A percentile compares a stretch with the other conserved stretches of the same genome.
Evolutionary conservation across 2,329 filamentous ascomycete genomes (phyloP).

Genomic region (Aureobasidium uvarum): DNA sequence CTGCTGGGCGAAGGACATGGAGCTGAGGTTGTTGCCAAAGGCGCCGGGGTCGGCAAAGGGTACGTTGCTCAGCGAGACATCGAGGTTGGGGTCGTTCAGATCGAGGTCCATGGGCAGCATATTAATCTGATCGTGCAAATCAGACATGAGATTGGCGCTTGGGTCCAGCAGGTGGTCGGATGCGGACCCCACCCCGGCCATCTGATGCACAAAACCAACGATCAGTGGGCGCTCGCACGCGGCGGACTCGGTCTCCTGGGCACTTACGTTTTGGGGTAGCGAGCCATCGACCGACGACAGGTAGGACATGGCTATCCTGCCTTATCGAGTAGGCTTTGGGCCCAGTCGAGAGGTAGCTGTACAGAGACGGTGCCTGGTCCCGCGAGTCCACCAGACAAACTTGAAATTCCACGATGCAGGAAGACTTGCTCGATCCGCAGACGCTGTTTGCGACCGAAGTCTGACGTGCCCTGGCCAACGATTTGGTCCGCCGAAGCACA

Average conservation of each 20-base stretch:
- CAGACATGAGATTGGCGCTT: conserved; percentile 41
- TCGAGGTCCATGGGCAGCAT: conserved; percentile 50
- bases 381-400: background rate
- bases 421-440: conserved; percentile 23
- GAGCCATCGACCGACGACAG: conserved; percentile 22
- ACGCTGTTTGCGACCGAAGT: conserved; percentile 8
- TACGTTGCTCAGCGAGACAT: conserved; percentile 33
- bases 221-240: conserved; percentile 10
- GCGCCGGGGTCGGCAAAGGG: conserved; percentile 33
- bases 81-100: conserved; percentile 36
- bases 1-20: conserved; percentile 28
- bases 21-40: conserved; percentile 33
- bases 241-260: conserved; percentile 1
- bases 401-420: conserved; percentile 16
- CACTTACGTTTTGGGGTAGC: conserved; percentile 24
- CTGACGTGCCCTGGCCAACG: conserved; percentile 15
- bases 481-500: background rate
- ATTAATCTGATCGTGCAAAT: conserved; percentile 44
- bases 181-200: conserved; percentile 34
- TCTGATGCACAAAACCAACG: conserved; percentile 29
- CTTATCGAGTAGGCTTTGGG: background rate
- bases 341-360: background rate
- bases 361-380: conserved; percentile 16
- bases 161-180: conserved; percentile 34
- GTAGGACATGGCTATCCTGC: conserved; percentile 22